phyloP scores from a whole-genome alignment of 345 rosid genomes.

The Eucalyptus grandis region DNA sequence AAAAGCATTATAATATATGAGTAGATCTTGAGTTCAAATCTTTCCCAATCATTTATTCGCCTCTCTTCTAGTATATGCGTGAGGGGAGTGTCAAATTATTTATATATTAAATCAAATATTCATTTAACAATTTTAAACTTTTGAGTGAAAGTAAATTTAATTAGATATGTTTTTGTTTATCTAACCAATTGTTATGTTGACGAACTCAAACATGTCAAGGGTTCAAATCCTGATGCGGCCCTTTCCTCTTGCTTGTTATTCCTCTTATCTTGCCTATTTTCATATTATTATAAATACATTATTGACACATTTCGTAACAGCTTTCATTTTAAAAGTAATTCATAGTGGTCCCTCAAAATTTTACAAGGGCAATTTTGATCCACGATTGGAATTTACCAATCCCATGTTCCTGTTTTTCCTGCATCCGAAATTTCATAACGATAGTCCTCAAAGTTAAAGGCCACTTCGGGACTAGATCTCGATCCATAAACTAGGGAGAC shows the following conservation, averaged over 20 bases:
- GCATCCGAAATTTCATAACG: background rate
- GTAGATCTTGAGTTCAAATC: background rate
- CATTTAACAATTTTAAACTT: background rate
- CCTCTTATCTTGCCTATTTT: background rate
- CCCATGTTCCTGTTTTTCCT: background rate
- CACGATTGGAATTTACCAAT: background rate
- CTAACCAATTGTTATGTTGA: background rate
- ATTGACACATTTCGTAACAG: background rate
- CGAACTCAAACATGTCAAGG: background rate
- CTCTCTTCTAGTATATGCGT: fast-evolving
- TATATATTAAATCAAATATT: background rate
- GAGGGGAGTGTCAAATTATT: background rate
- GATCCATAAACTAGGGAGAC: background rate
- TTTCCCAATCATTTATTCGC: background rate
- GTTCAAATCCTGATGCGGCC: background rate
- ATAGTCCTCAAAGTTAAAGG: background rate
- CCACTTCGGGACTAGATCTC: background rate
- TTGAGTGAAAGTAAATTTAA: background rate
- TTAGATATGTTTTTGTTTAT: background rate
- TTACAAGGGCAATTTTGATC: background rate
- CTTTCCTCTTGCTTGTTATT: background rate
- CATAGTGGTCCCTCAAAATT: background rate
- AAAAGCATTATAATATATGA: background rate
- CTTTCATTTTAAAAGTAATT: background rate
- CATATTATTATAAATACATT: background rate